phyloP scores from a whole-genome alignment of 1,284 basidiomycete genomes.

The Heliocybe sulcata region DNA sequence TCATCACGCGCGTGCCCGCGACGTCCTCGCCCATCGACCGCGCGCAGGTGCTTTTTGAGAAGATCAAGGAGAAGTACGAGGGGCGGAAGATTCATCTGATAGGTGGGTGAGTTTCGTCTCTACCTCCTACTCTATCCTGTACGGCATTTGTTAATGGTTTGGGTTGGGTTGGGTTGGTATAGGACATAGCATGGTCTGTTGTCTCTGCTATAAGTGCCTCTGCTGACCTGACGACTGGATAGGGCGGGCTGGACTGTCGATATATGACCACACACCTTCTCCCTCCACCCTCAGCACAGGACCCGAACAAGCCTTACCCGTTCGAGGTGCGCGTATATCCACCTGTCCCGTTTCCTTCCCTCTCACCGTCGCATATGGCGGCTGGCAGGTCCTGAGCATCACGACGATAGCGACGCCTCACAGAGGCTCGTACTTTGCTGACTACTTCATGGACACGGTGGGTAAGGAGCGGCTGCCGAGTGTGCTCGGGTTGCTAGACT shows the following conservation, averaged over 20 bases:
- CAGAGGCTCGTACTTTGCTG: constrained; percentile 88
- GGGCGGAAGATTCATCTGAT: constrained; percentile 85
- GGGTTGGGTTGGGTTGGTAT: neutral
- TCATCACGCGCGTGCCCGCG: constrained; percentile 89
- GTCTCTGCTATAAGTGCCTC: no score
- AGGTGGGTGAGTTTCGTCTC: constrained; percentile 31
- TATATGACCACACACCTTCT: constrained; percentile 76
- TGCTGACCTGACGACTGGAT: no score
- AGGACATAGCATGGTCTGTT: constrained; percentile 95
- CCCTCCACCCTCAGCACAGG: constrained; percentile 30
- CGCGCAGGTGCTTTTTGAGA: constrained; percentile 79
- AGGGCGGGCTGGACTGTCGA: constrained; percentile 90
- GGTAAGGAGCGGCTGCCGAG: constrained; percentile 60
- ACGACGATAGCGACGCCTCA: constrained; percentile 95
- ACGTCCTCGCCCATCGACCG: constrained; percentile 83
- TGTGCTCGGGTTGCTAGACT: constrained; percentile 62
- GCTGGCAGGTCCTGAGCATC: constrained; percentile 56
- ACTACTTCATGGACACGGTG: constrained; percentile 82
- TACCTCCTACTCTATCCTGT: neutral
- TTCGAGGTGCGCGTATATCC: constrained; percentile 29
- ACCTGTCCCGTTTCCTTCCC: constrained; percentile 40
- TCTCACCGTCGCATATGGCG: neutral
- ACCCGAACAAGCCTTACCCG: neutral
- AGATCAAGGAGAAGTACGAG: constrained; percentile 73
- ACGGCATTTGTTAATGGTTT: neutral